These are phyloP conservation scores for Secale cereale DNA, from an alignment of 176 grass and related monocot genomes.

Conservation along the genomic window DNA sequence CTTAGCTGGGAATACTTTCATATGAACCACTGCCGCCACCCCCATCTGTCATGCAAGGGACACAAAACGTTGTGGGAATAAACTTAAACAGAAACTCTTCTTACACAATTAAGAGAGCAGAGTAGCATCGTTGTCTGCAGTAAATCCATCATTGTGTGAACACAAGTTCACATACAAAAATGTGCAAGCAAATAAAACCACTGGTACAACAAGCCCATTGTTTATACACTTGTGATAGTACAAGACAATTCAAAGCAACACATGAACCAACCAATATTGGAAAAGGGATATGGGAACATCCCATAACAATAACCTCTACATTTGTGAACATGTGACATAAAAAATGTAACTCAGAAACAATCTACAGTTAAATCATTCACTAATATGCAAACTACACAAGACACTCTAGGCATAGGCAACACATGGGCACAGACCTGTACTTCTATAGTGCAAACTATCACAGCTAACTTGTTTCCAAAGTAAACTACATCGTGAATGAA, in stretches of 20 bases:
- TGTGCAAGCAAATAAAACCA: neutral
- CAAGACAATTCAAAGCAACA: neutral
- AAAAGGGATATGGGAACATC: neutral
- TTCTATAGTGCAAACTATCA: neutral
- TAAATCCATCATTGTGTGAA: neutral
- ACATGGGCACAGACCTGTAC: slow-evolving; percentile 5
- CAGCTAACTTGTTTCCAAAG: neutral
- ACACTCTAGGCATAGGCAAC: neutral
- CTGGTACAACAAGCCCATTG: neutral
- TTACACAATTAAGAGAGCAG: neutral
- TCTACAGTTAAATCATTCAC: neutral
- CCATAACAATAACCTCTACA: neutral
- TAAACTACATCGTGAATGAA: neutral
- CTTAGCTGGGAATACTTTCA: slow-evolving; percentile 90
- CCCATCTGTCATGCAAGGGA: slow-evolving; percentile 73
- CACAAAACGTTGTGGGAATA: slow-evolving; percentile 1
- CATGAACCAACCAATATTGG: neutral
- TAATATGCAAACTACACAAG: slow-evolving; percentile 8
- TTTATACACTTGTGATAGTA: neutral
- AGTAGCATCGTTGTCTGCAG: neutral
- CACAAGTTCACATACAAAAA: neutral
- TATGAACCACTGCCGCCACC: slow-evolving; percentile 82
- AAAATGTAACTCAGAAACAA: neutral
- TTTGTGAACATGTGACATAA: neutral
- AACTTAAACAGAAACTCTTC: neutral